Evolutionary conservation across 2,329 filamentous ascomycete species (phyloP), one percentile per base, ranked within the genome.

Genomic region (Colletotrichum cuscutae): DNA sequence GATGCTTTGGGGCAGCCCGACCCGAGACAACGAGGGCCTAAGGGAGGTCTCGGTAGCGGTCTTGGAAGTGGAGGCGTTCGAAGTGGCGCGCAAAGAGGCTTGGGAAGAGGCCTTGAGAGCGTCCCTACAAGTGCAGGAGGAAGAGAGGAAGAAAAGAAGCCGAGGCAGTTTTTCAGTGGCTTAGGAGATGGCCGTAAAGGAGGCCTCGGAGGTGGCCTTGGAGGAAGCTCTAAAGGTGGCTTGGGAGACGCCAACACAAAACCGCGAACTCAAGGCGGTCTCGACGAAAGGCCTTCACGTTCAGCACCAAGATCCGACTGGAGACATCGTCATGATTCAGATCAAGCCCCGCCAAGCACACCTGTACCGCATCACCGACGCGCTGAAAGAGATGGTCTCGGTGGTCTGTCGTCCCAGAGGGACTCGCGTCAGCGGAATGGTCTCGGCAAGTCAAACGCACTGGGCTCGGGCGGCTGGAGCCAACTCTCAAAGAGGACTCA

Each of bases 321-420:
- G 71, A 65, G 71, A 46, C 71, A 73, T 26, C 32, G 57, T 13
- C 32, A 6, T 52, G 62, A 65, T 22, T 26, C 9, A 28, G 71
- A 65, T n/a, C 56, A n/a, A 65, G 46, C 30, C 19, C 13, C 71
- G 56, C 15, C 52, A 15, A 52, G 60, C 13, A 71, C 35, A 4
- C 60, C 71, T 13, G 35, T 73, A 46, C 71, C 71, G 13, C 71
- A 73, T 19, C 56, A 65, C 22, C 54, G 66, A 26, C 71, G 56
- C 26, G n/a, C 13, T 22, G 66, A 28, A 11, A 59, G 24, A 15
- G 32, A 64, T n/a, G 42, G 35, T 15, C n/a, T 35, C 11, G 32
- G 26, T 7, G 26, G 19, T n/a, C 19, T 24, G 13, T 22, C 28
- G 11, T 4, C 9, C 19, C 30, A 56, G 53, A 59, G 52, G 12